A percentile compares a stretch with the other conserved stretches of the same genome.
Conservation (phyloP, 352 stramenopile species). For the Pythium myriotylum region DNA sequence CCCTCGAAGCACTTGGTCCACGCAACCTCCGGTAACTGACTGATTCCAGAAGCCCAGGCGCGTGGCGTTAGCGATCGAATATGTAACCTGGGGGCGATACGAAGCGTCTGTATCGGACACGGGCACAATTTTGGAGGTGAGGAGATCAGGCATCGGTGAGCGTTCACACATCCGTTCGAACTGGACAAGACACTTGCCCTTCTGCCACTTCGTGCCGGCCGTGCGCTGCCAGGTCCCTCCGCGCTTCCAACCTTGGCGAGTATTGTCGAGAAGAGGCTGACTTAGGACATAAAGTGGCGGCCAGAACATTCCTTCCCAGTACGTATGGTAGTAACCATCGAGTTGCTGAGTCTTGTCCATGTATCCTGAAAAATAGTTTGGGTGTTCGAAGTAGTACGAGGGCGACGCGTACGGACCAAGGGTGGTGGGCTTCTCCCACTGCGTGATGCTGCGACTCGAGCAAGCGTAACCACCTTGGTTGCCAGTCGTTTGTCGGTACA, state of each 20-base stretch:
- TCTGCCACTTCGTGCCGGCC: conserved; percentile 81
- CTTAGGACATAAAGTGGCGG: conserved; percentile 90
- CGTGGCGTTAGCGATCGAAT: conserved; percentile 58
- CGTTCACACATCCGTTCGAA: conserved; percentile 72
- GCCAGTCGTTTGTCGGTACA: conserved; percentile 48
- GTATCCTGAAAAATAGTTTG: conserved; percentile 97
- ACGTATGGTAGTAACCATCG: conserved; percentile 86
- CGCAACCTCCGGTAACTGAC: conserved; percentile 66
- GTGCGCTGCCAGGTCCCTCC: conserved; percentile 77
- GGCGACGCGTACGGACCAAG: conserved; percentile 52
- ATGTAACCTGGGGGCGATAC: conserved; percentile 84
- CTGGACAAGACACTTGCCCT: conserved; percentile 93
- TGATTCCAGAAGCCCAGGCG: conserved; percentile 67
- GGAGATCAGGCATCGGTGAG: conserved; percentile 43
- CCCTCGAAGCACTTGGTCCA: conserved; percentile 92
- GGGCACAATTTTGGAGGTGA: conserved; percentile 26
- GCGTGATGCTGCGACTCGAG: conserved; percentile 91
- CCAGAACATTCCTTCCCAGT: conserved; percentile 92
- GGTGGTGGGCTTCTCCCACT: conserved; percentile 91
- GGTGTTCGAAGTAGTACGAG: conserved; percentile 89
- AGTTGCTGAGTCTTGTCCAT: conserved; percentile 89
- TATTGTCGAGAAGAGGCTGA: conserved; percentile 83
- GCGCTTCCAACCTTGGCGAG: conserved; percentile 90
- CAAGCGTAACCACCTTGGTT: conserved; percentile 94
- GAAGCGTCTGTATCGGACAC: conserved; percentile 94